Base-by-base conservation (phyloP, 768 basidiomycete genomes). In the Tricholoma hemisulphureum region DNA sequence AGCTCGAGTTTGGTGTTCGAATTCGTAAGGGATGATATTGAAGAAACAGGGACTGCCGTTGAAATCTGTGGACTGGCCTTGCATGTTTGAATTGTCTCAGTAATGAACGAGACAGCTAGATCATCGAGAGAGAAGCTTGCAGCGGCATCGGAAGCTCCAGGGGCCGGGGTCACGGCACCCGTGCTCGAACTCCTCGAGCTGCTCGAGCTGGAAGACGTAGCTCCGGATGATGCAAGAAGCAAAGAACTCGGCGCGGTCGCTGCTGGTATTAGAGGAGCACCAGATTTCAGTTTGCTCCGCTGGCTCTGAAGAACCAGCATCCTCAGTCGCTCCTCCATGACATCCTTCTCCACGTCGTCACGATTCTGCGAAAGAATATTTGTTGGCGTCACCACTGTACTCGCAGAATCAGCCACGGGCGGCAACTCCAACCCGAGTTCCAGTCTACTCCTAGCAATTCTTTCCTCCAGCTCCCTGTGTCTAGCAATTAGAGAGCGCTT, bases 21-120 rank as follows among this genome's bases (percentile, higher is more conserved):
- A 41, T 41, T 63, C 10, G 55, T 31, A 37, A 37, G 51, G 13
- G 62, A 50, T 20, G 41, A 23, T 39, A 58, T 56, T 21, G 64
- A 29, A 18, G 53, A 37, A 35, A 46, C 14, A 14, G 51, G 52
- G 13, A 50, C 45, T 9, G 56, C 32, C 1, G 58, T 18, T 11
- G 63, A 24, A 14, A 60, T 63, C 50, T 41, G 32, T 9, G 70
- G 56, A 3, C 64, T 65, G 5, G 75, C 68, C 54, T 76, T 73
- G 43, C 73, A 66, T 9, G 74, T 75, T 67, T 82, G 77, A 35
- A 85, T 81, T 14, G 83, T 77, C 69, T 84, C 80, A 0, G 79
- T 75, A 57, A 86, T 85, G 61, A 86, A 83, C 0, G 82, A 82
- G 49, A 77, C 74, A 1, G 84, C 84, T 31, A 86, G 69, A 49